Conservation (phyloP, 2,329 filamentous ascomycete species). For the Dryadomyces sulphureus region DNA sequence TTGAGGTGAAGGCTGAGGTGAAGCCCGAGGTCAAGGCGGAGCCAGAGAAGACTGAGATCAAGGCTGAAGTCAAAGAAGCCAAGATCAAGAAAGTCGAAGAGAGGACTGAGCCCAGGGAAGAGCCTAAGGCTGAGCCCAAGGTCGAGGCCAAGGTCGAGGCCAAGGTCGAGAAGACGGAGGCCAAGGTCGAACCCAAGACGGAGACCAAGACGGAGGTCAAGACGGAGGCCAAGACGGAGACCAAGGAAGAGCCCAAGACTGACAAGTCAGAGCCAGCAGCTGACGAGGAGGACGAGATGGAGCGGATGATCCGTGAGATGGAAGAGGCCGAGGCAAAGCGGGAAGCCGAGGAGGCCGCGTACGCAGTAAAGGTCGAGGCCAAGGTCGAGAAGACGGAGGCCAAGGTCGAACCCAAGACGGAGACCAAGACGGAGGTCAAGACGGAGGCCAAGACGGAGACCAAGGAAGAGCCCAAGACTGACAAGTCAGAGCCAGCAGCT, state of each 20-base stretch:
- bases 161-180: conserved; percentile 1
- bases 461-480: background rate
- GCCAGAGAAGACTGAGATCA: background rate
- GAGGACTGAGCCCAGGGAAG: background rate
- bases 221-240: background rate
- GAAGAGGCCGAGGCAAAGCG: background rate
- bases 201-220: background rate
- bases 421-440: background rate
- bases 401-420: background rate
- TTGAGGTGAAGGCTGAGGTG: background rate
- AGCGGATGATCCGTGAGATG: too few relatives aligned
- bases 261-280: background rate
- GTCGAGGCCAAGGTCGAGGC: background rate
- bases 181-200: background rate
- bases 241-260: background rate
- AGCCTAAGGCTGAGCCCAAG: background rate
- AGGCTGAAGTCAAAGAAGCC: background rate
- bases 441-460: background rate
- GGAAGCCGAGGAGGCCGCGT: background rate
- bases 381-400: conserved; percentile 1
- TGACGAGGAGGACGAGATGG: background rate
- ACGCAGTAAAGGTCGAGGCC: background rate
- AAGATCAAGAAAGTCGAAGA: background rate
- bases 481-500: background rate
- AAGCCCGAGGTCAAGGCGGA: background rate